Conservation (phyloP, 2,329 filamentous ascomycete genomes). For the Aspergillus sp. region DNA sequence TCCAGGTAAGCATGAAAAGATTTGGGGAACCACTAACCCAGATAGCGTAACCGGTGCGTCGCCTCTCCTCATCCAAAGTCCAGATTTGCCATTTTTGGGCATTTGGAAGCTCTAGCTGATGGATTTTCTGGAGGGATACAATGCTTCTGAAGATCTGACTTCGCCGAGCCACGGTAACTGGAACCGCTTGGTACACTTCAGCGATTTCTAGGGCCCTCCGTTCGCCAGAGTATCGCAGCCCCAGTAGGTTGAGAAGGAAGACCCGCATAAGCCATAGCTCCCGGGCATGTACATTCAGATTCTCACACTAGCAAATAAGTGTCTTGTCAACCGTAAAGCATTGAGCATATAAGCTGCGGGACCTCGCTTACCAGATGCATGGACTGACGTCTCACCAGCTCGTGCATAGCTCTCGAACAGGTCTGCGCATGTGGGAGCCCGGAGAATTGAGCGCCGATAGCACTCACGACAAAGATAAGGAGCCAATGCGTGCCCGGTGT, state of each 20-base stretch:
- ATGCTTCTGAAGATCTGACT: background rate
- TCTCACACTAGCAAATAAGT: background rate
- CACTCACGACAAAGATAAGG: background rate
- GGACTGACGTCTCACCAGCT: background rate
- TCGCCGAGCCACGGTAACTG: background rate
- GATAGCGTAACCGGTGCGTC: background rate
- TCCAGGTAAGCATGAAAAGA: background rate
- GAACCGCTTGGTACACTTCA: background rate
- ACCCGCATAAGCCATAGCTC: background rate
- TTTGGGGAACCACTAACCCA: background rate
- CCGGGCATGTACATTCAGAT: background rate
- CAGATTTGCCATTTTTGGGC: background rate
- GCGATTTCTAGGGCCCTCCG: background rate
- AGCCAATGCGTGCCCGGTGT: background rate
- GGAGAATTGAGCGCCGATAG: constrained; percentile 2
- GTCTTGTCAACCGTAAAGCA: background rate
- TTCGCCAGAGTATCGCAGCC: constrained; percentile 1
- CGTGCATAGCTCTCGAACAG: constrained; percentile 1
- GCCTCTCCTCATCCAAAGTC: background rate
- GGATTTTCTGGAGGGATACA: background rate
- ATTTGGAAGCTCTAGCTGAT: background rate
- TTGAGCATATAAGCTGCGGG: background rate
- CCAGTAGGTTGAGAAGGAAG: background rate
- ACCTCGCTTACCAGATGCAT: background rate
- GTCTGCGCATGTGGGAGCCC: background rate